Evolutionary conservation across 2,329 filamentous ascomycete species (phyloP), one percentile per base, ranked within the genome.

Genomic region (Onygena corvina): DNA sequence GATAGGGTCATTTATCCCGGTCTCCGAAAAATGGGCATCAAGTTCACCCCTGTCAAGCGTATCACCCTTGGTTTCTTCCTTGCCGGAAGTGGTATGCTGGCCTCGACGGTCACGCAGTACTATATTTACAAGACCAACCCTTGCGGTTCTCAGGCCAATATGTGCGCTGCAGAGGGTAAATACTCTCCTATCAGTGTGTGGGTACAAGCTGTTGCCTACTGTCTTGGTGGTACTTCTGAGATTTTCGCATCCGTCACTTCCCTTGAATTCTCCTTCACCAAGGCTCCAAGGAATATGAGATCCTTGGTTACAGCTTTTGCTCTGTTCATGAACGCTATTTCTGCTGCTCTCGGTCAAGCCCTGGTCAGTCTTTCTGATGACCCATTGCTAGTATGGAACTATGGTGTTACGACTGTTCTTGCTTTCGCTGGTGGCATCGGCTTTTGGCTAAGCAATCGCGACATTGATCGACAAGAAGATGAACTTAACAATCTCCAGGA

Each of bases 251-350:
- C 71, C 8, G 72, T 80, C 51, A 79, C 76, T 2, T 80, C 79
- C 1, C 77, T 84, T 55, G 84, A 87, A 62, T 86, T 86, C 55
- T 84, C 84, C 29, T 88, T 80, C 69, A 81, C 80, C 62, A 86
- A 86, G 66, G 83, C 83, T 0, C 84, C 84, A 21, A 78, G 76
- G 59, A 87, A 86, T 70, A 89, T 89, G 84, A 81, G 83, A 56
- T 84, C 80, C 1, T 72, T 88, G n/a, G 82, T 89, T 9, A 73
- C 70, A 64, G 76, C 77, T 16, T 71, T 87, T 58, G 80, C 80
- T 60, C 72, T 86, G 33, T 81, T 84, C 69, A 86, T 79, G 74
- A 80, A 73, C 25, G 83, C 83, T 50, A 72, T 88, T 56, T 79
- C 80, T 1, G 73, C 80, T 25, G 83, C 83, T 30, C 67, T 88